A percentile compares a stretch with the other conserved stretches of the same genome.
Conservation (phyloP, 345 rosid species). For the Dovyalis caffra region DNA sequence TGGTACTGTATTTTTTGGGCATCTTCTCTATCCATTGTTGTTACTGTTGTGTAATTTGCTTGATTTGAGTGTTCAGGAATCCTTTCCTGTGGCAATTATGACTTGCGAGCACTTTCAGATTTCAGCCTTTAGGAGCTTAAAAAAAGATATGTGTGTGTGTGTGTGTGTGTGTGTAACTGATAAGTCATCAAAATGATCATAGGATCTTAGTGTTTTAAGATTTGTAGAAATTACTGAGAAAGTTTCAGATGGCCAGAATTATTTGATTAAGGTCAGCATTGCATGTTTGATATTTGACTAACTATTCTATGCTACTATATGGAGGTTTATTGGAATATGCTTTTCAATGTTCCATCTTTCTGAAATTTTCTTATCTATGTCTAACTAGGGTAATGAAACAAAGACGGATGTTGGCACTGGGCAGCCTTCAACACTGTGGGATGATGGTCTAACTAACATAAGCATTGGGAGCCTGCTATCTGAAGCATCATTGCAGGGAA, state of each 20-base stretch:
- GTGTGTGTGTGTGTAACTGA: neutral
- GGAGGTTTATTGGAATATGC: slow-evolving; percentile 1
- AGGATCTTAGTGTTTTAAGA: neutral
- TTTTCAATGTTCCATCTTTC: slow-evolving; percentile 8
- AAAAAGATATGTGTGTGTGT: neutral
- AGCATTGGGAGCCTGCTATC: slow-evolving; percentile 86
- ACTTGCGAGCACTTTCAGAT: neutral
- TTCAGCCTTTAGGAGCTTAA: neutral
- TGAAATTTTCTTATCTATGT: slow-evolving; percentile 22
- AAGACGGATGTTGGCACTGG: slow-evolving; percentile 26
- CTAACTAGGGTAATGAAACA: slow-evolving; percentile 46
- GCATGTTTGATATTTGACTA: neutral
- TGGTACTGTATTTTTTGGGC: slow-evolving; percentile 36
- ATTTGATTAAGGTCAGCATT: slow-evolving; percentile 4
- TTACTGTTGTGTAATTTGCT: neutral
- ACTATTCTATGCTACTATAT: neutral
- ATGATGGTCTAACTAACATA: slow-evolving; percentile 56
- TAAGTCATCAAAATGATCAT: neutral
- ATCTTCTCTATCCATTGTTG: slow-evolving; percentile 4
- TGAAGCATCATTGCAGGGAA: slow-evolving; percentile 72
- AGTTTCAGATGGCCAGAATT: neutral
- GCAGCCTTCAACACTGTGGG: slow-evolving; percentile 54
- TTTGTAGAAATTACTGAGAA: neutral
- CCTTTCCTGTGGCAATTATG: neutral
- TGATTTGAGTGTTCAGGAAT: neutral